These are phyloP conservation scores for Phaeosphaeria sp. DNA, from an alignment of 2,329 filamentous ascomycete species.

Conservation along the genomic window DNA sequence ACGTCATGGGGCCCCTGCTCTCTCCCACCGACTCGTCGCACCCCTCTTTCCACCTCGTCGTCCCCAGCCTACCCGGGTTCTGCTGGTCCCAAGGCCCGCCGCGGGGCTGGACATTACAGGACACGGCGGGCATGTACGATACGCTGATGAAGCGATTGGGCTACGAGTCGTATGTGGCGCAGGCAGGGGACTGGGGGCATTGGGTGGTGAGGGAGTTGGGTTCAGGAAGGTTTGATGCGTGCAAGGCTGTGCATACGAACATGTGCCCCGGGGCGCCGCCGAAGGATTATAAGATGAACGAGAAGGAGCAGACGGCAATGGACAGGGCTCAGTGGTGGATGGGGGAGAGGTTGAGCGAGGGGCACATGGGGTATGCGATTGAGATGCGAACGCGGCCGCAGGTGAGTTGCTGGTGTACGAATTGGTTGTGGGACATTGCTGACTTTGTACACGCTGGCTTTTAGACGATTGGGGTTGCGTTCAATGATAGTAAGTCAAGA, in stretches of 20 bases:
- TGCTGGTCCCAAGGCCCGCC: constrained; percentile 27
- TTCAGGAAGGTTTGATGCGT: constrained; percentile 40
- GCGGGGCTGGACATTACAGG: constrained; percentile 48
- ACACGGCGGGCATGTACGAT: constrained; percentile 50
- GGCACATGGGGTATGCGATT: constrained; percentile 52
- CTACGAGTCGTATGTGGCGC: constrained; percentile 48
- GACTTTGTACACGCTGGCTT: too few relatives aligned
- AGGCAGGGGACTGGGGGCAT: constrained; percentile 52
- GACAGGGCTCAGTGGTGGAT: constrained; percentile 43
- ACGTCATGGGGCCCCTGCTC: constrained; percentile 46
- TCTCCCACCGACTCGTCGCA: constrained; percentile 31
- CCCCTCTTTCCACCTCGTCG: constrained; percentile 62
- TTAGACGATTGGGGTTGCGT: constrained; percentile 49
- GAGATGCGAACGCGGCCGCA: constrained; percentile 53
- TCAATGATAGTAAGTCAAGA: constrained; percentile 44
- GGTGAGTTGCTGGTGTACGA: too few relatives aligned
- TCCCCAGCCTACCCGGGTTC: constrained; percentile 60
- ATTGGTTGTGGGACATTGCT: too few relatives aligned
- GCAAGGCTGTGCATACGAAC: constrained; percentile 51
- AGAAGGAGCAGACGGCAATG: constrained; percentile 42
- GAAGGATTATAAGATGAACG: constrained; percentile 33
- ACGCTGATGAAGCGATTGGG: constrained; percentile 44
- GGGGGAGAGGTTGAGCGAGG: constrained; percentile 36
- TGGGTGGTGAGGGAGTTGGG: constrained; percentile 51
- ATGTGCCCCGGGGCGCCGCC: constrained; percentile 50